Percentiles rank a stretch among this genome's conserved stretches.
phyloP scores from a whole-genome alignment of 768 basidiomycete species.

The Tricholomella constricta region DNA sequence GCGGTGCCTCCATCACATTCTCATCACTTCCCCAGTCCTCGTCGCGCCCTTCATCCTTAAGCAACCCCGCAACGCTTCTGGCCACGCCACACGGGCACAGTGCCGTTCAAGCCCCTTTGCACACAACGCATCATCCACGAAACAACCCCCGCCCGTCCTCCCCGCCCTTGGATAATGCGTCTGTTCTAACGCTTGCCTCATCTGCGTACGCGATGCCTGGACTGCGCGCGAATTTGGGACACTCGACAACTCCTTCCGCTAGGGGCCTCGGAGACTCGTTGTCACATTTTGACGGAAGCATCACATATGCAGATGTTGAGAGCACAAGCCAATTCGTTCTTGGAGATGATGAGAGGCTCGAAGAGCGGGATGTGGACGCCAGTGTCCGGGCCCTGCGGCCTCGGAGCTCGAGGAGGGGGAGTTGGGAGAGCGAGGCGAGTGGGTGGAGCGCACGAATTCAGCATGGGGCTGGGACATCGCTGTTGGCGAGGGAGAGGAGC shows the following conservation, averaged over 20 bases:
- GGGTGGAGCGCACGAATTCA: conserved; percentile 82
- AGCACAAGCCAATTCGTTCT: conserved; percentile 68
- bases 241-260: conserved; percentile 51
- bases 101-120: conserved; percentile 78
- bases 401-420: conserved; percentile 81
- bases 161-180: conserved; percentile 90
- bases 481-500: conserved; percentile 54
- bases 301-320: conserved; percentile 59
- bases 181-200: conserved; percentile 88
- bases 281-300: conserved; percentile 71
- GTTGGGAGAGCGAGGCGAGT: conserved; percentile 90
- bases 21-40: conserved; percentile 62
- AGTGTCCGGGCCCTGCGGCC: conserved; percentile 89
- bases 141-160: conserved; percentile 95
- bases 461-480: conserved; percentile 46
- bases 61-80: conserved; percentile 28
- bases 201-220: conserved; percentile 83
- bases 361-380: conserved; percentile 78
- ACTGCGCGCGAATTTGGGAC: conserved; percentile 47
- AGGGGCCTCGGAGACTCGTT: conserved; percentile 60
- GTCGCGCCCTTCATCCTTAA: conserved; percentile 45
- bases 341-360: conserved; percentile 65
- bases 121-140: conserved; percentile 90
- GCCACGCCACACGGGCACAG: conserved; percentile 22
- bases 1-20: conserved; percentile 69